Evolutionary conservation across 2,329 filamentous ascomycete genomes (phyloP).

Genomic region (Teratosphaeria zuluensis): DNA sequence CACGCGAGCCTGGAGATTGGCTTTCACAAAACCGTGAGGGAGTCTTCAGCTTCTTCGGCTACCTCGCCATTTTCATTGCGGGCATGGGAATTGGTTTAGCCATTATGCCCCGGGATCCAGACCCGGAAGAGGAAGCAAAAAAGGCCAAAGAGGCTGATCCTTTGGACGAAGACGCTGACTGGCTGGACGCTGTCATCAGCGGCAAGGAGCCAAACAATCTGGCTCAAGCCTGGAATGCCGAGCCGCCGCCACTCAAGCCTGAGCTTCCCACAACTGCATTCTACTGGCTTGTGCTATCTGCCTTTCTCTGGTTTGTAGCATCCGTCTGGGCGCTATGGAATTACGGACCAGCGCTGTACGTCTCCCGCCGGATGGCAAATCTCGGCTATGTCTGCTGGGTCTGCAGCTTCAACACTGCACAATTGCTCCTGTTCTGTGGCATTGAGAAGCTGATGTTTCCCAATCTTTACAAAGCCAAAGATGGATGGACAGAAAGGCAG

Average conservation of each 20-base stretch:
- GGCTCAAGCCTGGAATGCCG: slow-evolving; percentile 4
- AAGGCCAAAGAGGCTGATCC: slow-evolving; percentile 11
- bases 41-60: slow-evolving; percentile 88
- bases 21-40: slow-evolving; percentile 89
- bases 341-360: slow-evolving; percentile 62
- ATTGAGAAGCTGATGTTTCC: slow-evolving; percentile 75
- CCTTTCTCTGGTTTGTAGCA: slow-evolving; percentile 63
- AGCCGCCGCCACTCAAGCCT: slow-evolving; percentile 13
- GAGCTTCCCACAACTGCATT: slow-evolving; percentile 19
- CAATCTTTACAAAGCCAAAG: slow-evolving; percentile 50
- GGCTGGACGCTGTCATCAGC: slow-evolving; percentile 20
- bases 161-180: slow-evolving; percentile 27
- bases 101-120: slow-evolving; percentile 53
- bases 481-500: slow-evolving; percentile 49
- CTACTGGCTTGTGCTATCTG: slow-evolving; percentile 52
- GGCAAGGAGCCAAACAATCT: not conserved
- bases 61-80: slow-evolving; percentile 86
- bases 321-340: slow-evolving; percentile 55
- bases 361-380: slow-evolving; percentile 85
- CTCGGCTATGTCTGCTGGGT: slow-evolving; percentile 91
- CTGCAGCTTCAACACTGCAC: slow-evolving; percentile 77
- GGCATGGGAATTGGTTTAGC: slow-evolving; percentile 77
- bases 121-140: slow-evolving; percentile 9
- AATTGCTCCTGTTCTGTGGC: slow-evolving; percentile 67
- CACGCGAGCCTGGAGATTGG: slow-evolving; percentile 55